Evolutionary conservation across 352 stramenopile genomes (phyloP), one percentile per base, ranked within the genome.

Genomic region (Hyphochytrium catenoides): DNA sequence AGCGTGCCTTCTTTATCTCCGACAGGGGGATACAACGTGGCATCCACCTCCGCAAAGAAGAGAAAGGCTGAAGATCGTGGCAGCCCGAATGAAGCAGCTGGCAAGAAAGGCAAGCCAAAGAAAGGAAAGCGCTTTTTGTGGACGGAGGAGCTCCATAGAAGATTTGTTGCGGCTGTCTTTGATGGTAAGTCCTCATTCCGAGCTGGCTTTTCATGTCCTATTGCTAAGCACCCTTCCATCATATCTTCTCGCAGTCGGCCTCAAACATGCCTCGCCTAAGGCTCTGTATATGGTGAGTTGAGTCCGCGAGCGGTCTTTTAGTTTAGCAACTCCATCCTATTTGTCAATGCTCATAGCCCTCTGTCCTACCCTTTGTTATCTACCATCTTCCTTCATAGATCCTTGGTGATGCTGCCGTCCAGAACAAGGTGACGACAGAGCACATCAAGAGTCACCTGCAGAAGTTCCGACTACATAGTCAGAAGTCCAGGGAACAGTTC

Each of bases 51-150:
- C n/a, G n/a, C n/a, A n/a, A n/a, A n/a, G n/a, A n/a, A n/a, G n/a
- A n/a, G n/a, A n/a, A n/a, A n/a, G n/a, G n/a, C n/a, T n/a, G n/a
- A n/a, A n/a, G n/a, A n/a, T n/a, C n/a, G n/a, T n/a, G n/a, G n/a
- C n/a, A n/a, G n/a, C n/a, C n/a, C n/a, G n/a, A n/a, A n/a, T n/a
- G n/a, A n/a, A n/a, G n/a, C n/a, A n/a, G n/a, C n/a, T n/a, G n/a
- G n/a, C n/a, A n/a, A n/a, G n/a, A n/a, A n/a, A n/a, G n/a, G n/a
- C n/a, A n/a, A n/a, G n/a, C n/a, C n/a, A n/a, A n/a, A n/a, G n/a
- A n/a, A n/a, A n/a, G n/a, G n/a, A n/a, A 75, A 78, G 44, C 69
- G 70, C 28, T 84, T 84, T 42, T 64, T 75, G 31, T 84, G 70
- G 70, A 67, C 70, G 1, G 67, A 84, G 29, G 70, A 84, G 26